Percentiles rank a stretch among this genome's conserved stretches.
These are phyloP conservation scores for Mrakiaceae sp. DNA, from an alignment of 1,284 basidiomycete genomes.

Conservation along the genomic window DNA sequence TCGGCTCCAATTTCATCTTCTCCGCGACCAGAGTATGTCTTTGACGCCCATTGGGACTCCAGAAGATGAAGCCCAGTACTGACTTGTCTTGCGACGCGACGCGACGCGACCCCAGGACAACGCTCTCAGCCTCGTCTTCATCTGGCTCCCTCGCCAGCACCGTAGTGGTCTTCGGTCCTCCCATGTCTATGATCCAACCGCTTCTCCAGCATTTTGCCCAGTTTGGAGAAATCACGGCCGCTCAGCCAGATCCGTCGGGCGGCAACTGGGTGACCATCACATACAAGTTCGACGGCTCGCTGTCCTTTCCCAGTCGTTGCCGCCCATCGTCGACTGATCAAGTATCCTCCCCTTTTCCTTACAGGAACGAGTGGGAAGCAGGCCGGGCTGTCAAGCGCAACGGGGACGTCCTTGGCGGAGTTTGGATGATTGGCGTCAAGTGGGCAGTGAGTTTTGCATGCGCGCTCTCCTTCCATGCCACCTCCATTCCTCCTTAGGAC, in stretches of 20 bases:
- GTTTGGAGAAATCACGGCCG: slow-evolving; percentile 22
- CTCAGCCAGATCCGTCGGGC: slow-evolving; percentile 20
- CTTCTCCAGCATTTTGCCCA: slow-evolving; percentile 23
- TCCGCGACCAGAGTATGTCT: too few species aligned
- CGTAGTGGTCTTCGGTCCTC: slow-evolving; percentile 26
- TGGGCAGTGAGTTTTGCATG: slow-evolving; percentile 49
- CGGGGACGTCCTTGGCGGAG: slow-evolving; percentile 58
- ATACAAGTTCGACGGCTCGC: neutral
- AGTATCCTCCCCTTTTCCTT: slow-evolving; percentile 6
- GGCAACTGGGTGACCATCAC: slow-evolving; percentile 29
- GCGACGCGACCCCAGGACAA: neutral
- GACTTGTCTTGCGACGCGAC: neutral
- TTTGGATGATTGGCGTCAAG: slow-evolving; percentile 69
- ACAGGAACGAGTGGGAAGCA: slow-evolving; percentile 44
- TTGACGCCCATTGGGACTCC: neutral
- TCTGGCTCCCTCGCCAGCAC: slow-evolving; percentile 17
- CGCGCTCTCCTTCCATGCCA: neutral
- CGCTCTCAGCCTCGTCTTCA: neutral
- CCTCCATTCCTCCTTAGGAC: neutral
- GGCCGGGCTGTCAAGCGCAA: slow-evolving; percentile 62
- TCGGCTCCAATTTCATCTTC: too few species aligned
- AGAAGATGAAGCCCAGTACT: too few species aligned
- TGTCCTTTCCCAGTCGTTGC: neutral
- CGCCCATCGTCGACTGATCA: neutral
- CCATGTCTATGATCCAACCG: slow-evolving; percentile 20